Base-by-base conservation (phyloP, 495 filamentous ascomycete genomes). In the Hyaloscypha finlandica region DNA sequence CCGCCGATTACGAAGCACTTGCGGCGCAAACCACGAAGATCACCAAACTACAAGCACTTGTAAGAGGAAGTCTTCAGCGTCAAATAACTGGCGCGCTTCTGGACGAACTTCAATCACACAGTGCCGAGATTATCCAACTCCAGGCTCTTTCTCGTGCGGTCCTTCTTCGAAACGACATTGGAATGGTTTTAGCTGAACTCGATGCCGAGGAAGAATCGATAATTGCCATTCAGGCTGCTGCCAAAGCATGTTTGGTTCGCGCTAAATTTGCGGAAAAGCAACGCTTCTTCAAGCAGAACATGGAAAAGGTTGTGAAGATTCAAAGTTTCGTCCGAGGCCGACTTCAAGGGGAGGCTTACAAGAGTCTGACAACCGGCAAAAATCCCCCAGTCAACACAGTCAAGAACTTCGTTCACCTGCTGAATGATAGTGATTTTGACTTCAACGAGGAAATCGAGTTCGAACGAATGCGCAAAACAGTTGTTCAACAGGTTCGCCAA, bases 361-460 rank as follows among this genome's bases (percentile, higher is more conserved):
- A 96, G 83, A 94, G 90, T 73, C 81, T 97, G 70, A 97, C 93
- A 6, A 93, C 87, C 37, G 95, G 96, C n/a, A 97, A 97, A 78
- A 98, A 98, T 72, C 95, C 95, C 57, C 95, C 96, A 4, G 93
- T 98, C 60, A 90, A 92, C 54, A 97, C 96, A 0, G 90, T 99
- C 70, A 97, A 98, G 79, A 94, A 94, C 70, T 98, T 98, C 71
- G 93, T 99, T 6, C 95, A 99, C 78, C 83, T 99, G 31, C 85
- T 99, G 57, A 99, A 98, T 74, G 95, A 99, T 77, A 97, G 92
- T 71, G 93, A 97, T 72, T 96, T 99, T 70, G 95, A 99, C 73
- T 99, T 99, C 76, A 96, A 99, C 74, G 93, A 97, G 76, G 95
- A 99, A 74, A 87, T 99, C 51, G 95, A 99, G 72, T 97, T 96